These are phyloP conservation scores for Raphanus sativus DNA, from an alignment of 345 rosid genomes.

Conservation along the genomic window DNA sequence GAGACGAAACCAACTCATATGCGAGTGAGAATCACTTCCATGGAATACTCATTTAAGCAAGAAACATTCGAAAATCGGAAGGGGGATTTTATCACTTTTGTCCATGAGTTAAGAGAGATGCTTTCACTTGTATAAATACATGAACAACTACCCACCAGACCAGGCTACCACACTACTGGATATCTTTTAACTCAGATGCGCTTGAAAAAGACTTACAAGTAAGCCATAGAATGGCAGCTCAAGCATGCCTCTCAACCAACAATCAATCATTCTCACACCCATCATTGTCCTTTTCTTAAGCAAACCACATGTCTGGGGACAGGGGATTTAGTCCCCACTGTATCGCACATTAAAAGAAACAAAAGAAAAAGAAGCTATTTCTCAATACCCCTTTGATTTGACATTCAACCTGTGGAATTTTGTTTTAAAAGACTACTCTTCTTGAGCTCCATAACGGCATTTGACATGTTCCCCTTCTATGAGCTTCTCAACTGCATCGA, in stretches of 20 bases:
- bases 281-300: constrained; percentile 22
- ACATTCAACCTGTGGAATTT: constrained; percentile 1
- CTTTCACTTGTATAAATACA: background rate
- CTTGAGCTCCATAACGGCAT: constrained; percentile 47
- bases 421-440: constrained; percentile 22
- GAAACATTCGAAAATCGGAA: constrained; percentile 34
- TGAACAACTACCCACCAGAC: constrained; percentile 22
- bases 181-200: constrained; percentile 15
- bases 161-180: constrained; percentile 23
- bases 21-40: constrained; percentile 20
- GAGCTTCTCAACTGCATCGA: constrained; percentile 74
- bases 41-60: constrained; percentile 47
- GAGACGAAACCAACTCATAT: background rate
- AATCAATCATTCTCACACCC: constrained; percentile 30
- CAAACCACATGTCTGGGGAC: constrained; percentile 19
- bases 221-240: constrained; percentile 42
- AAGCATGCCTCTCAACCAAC: constrained; percentile 36
- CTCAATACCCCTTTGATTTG: constrained; percentile 17
- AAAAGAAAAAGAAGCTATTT: background rate
- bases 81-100: constrained; percentile 6
- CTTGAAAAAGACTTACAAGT: constrained; percentile 28
- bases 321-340: constrained; percentile 20
- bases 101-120: constrained; percentile 20
- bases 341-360: background rate
- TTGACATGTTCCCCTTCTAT: constrained; percentile 65